Evolutionary conservation across 495 filamentous ascomycete genomes (phyloP), one percentile per base, ranked within the genome.

Genomic region (Xylaria curta): DNA sequence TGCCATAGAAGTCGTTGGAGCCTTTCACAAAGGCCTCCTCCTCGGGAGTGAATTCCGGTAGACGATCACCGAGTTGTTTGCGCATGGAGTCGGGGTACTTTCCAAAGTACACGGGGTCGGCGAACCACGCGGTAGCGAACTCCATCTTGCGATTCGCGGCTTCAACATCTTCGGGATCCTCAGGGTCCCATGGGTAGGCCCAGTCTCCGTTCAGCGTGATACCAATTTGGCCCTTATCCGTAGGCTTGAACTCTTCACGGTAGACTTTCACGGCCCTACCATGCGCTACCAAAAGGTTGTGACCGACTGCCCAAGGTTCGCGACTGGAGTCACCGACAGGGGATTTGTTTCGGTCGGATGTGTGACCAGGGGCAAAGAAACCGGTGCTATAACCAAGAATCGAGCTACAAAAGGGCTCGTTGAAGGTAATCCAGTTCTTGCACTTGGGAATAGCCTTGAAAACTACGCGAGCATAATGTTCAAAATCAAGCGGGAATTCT

Each of bases 1-100:
- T 93, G 73, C 92, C 91, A 81, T 93, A 93, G 79, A 94, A 94
- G 81, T 94, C 91, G 78, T 93, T 93, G 78, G 89, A 92, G 51
- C 91, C 91, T 64, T 91, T 85, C 54, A 94, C 88, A 9, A 93
- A 85, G 4, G 87, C 88, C 9, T 86, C 76, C 73, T 93, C 92
- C 73, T 93, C 89, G 28, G 84, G 71, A 0, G 89, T 90, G 80
- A 89, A 93, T 21, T 84, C 82, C 17, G 91, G 91, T 62, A 94
- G 84, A 7, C 91, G 87, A 76, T 89, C 82, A 47, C 92, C 91
- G 12, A 93, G 87, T 79, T 93, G 91, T 79, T 90, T 89, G 68
- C 86, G 84, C 89, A 94, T 93, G 68, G 89, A 91, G 72, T 90
- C 91, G 3, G 91, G 91, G 80, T 94, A 94, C 75, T 90, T 88